Percentiles rank a stretch among this genome's conserved stretches.
Evolutionary conservation across 1,284 basidiomycete species (phyloP).

Genomic region (Pseudozyma thailandica): DNA sequence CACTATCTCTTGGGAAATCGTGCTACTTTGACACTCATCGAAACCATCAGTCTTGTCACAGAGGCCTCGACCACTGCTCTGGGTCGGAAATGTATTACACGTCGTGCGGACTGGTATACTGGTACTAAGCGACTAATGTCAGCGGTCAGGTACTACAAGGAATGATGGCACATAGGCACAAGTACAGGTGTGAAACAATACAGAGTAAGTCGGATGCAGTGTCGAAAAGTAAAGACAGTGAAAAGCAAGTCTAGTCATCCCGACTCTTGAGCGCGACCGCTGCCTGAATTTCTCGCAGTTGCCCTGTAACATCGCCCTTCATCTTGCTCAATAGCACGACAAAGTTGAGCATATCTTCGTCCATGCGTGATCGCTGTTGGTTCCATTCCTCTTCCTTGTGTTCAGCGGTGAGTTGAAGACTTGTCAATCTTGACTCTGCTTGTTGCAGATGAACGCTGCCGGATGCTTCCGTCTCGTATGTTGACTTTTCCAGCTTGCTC

Average conservation of each 20-base stretch:
- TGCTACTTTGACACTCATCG: neutral
- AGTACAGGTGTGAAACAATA: slow-evolving; percentile 11
- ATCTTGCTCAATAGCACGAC: slow-evolving; percentile 52
- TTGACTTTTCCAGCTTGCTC: slow-evolving; percentile 43
- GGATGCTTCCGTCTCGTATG: slow-evolving; percentile 48
- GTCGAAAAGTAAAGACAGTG: neutral
- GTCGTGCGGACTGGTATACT: slow-evolving; percentile 11
- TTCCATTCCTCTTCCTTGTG: slow-evolving; percentile 52
- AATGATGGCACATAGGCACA: slow-evolving; percentile 11
- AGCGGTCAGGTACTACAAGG: slow-evolving; percentile 4
- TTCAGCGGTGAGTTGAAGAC: slow-evolving; percentile 44
- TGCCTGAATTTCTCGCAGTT: slow-evolving; percentile 50
- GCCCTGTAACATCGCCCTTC: slow-evolving; percentile 48
- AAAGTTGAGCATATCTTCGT: slow-evolving; percentile 55
- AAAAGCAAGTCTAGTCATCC: slow-evolving; percentile 26
- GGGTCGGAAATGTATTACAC: neutral
- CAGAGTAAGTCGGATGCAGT: neutral
- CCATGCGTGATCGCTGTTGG: slow-evolving; percentile 44
- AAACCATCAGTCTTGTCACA: neutral
- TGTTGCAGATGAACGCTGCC: slow-evolving; percentile 48
- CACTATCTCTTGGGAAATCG: neutral
- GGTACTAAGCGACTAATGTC: slow-evolving; percentile 13
- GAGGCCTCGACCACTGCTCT: neutral
- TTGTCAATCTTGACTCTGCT: slow-evolving; percentile 43
- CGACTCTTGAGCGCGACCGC: slow-evolving; percentile 49